These are phyloP conservation scores for Bisporella sp. DNA, from an alignment of 2,329 filamentous ascomycete species.

Conservation along the genomic window DNA sequence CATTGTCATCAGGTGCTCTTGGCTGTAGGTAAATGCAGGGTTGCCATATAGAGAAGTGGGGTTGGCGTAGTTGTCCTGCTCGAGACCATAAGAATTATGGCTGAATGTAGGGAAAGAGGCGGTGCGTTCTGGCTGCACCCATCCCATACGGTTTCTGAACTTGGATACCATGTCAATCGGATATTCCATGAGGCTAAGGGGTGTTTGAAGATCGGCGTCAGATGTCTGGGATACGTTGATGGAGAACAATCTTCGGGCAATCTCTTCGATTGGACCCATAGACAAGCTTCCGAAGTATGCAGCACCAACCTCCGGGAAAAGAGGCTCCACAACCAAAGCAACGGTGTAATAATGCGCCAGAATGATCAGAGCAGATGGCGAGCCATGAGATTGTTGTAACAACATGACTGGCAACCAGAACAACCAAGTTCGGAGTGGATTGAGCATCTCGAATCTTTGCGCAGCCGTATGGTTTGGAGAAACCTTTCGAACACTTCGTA, in stretches of 20 bases:
- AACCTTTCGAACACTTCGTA: slow-evolving; percentile 65
- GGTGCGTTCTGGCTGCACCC: slow-evolving; percentile 52
- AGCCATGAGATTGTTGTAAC: slow-evolving; percentile 68
- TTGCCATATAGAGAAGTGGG: slow-evolving; percentile 48
- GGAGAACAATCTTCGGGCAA: slow-evolving; percentile 66
- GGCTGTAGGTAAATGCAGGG: slow-evolving; percentile 56
- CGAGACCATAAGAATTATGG: slow-evolving; percentile 46
- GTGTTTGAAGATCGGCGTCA: slow-evolving; percentile 52
- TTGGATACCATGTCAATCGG: slow-evolving; percentile 62
- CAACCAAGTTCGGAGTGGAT: slow-evolving; percentile 83
- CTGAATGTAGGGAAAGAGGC: slow-evolving; percentile 55
- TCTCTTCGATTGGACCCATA: slow-evolving; percentile 77
- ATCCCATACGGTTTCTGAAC: slow-evolving; percentile 65
- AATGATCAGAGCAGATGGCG: slow-evolving; percentile 72
- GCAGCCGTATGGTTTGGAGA: slow-evolving; percentile 64
- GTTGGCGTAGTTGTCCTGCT: slow-evolving; percentile 33
- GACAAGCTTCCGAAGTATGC: slow-evolving; percentile 81
- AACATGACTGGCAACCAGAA: slow-evolving; percentile 91
- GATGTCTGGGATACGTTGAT: slow-evolving; percentile 55
- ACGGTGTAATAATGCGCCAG: slow-evolving; percentile 86
- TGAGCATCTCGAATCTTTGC: slow-evolving; percentile 84
- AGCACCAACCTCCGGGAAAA: slow-evolving; percentile 86
- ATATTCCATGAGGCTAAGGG: slow-evolving; percentile 63
- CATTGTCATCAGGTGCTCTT: slow-evolving; percentile 53
- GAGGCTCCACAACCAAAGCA: slow-evolving; percentile 77